Percentiles rank a stretch among this genome's conserved stretches.
Conservation (phyloP, 2,329 filamentous ascomycete species). For the Setomelanomma holmii region DNA sequence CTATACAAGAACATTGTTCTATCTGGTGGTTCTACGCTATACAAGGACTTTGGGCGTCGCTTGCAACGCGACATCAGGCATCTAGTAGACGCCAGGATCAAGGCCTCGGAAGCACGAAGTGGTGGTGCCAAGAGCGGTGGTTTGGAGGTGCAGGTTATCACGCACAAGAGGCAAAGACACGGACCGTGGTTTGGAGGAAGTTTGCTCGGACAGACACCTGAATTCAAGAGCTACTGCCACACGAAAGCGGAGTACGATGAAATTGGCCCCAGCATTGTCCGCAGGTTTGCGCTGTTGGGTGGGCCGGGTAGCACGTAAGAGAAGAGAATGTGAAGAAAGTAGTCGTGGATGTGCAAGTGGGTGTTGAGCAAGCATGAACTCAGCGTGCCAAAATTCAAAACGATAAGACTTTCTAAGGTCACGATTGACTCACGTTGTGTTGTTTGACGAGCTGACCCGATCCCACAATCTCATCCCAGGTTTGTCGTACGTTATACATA, state of each 20-base stretch:
- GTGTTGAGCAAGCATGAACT: slow-evolving; percentile 23
- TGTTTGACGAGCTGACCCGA: not conserved
- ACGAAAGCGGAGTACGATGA: slow-evolving; percentile 80
- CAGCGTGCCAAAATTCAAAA: slow-evolving; percentile 23
- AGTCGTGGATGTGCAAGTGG: slow-evolving; percentile 1
- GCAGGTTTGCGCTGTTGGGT: slow-evolving; percentile 91
- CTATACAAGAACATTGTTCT: slow-evolving; percentile 99
- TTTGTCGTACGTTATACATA: slow-evolving; percentile 5
- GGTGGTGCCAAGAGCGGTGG: slow-evolving; percentile 93
- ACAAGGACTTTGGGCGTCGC: slow-evolving; percentile 96
- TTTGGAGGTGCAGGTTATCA: slow-evolving; percentile 94
- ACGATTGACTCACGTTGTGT: not conserved
- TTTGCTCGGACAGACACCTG: slow-evolving; percentile 93
- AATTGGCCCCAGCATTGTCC: slow-evolving; percentile 92
- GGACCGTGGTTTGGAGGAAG: slow-evolving; percentile 99
- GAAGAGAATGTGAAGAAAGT: no score
- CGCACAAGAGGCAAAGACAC: slow-evolving; percentile 95
- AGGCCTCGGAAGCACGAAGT: slow-evolving; percentile 88
- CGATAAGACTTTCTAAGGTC: slow-evolving; percentile 8
- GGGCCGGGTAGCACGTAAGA: slow-evolving; percentile 82
- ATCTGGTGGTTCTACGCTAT: slow-evolving; percentile 94
- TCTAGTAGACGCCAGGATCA: slow-evolving; percentile 90
- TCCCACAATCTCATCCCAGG: slow-evolving; percentile 1
- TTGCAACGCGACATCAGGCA: slow-evolving; percentile 98
- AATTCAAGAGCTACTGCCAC: slow-evolving; percentile 98